A percentile compares a stretch with the other conserved stretches of the same genome.
Conservation (phyloP, 345 rosid genomes). For the Eucalyptus cloeziana region DNA sequence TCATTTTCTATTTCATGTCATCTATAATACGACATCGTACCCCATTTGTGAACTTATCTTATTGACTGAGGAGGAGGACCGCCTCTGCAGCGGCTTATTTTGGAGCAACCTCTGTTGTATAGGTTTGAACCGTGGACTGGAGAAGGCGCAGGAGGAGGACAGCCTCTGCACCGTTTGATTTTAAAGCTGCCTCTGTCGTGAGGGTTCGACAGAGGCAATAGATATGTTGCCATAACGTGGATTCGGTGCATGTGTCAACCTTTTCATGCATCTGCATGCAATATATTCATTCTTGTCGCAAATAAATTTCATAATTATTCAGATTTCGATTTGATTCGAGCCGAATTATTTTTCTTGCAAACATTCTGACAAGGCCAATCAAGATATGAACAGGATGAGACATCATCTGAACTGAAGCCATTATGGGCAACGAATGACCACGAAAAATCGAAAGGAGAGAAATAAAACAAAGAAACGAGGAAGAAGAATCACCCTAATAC, state of each 20-base stretch:
- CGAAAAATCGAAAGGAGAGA: background rate
- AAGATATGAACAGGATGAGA: background rate
- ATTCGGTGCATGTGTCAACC: background rate
- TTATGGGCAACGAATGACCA: background rate
- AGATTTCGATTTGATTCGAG: background rate
- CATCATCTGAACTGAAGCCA: background rate
- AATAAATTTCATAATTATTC: background rate
- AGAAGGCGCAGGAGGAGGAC: background rate
- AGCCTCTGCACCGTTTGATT: background rate
- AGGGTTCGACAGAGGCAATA: background rate
- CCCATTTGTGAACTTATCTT: no score
- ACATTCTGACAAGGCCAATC: background rate
- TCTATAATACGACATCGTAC: no score
- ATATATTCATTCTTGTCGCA: background rate
- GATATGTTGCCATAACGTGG: background rate
- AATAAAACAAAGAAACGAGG: background rate
- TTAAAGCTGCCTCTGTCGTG: background rate
- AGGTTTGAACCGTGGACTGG: no score
- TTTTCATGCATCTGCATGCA: background rate
- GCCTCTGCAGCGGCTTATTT: no score
- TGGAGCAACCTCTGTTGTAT: no score
- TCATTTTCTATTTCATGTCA: no score
- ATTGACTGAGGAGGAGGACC: no score
- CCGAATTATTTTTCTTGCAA: background rate
- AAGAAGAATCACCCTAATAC: background rate